Percentiles rank a stretch among this genome's conserved stretches.
These are phyloP conservation scores for Cystofilobasidium capitatum DNA, from an alignment of 768 basidiomycete species.

Conservation along the genomic window DNA sequence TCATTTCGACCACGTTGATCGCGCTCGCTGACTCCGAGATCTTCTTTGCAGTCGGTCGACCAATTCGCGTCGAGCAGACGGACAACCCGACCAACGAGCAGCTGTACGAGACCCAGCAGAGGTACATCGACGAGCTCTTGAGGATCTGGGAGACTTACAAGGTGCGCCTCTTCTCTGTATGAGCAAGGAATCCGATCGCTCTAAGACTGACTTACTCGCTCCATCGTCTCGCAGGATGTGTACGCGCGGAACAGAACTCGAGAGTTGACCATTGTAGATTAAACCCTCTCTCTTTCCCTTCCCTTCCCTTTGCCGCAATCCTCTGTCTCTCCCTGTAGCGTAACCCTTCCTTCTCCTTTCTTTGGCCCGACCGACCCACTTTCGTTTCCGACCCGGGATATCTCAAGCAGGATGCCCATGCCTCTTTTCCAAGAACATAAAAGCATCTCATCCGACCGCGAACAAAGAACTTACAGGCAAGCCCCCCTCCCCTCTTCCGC, in stretches of 20 bases:
- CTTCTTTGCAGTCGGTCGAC: slow-evolving; percentile 61
- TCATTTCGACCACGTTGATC: neutral
- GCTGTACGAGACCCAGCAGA: slow-evolving; percentile 63
- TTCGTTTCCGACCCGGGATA: no score
- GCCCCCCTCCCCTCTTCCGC: no score
- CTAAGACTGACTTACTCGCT: neutral
- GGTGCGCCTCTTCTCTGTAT: slow-evolving; percentile 2
- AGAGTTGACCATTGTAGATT: slow-evolving; percentile 40
- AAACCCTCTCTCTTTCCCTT: neutral
- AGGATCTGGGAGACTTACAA: slow-evolving; percentile 95
- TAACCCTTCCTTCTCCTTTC: no score
- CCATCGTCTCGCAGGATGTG: slow-evolving; percentile 45
- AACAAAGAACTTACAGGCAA: no score
- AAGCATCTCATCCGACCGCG: no score
- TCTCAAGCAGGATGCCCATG: no score
- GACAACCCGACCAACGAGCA: slow-evolving; percentile 76
- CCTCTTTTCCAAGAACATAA: no score
- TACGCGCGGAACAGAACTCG: slow-evolving; percentile 71
- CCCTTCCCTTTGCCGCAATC: neutral
- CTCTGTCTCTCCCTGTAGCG: no score
- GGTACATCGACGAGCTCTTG: slow-evolving; percentile 86
- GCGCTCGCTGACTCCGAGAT: neutral
- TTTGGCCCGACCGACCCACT: no score
- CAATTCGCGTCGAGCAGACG: slow-evolving; percentile 65
- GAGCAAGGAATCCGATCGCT: no score